Percentiles rank a stretch among this genome's conserved stretches.
Evolutionary conservation across 495 filamentous ascomycete species (phyloP).

Genomic region (Astrothelium macrocarpum): DNA sequence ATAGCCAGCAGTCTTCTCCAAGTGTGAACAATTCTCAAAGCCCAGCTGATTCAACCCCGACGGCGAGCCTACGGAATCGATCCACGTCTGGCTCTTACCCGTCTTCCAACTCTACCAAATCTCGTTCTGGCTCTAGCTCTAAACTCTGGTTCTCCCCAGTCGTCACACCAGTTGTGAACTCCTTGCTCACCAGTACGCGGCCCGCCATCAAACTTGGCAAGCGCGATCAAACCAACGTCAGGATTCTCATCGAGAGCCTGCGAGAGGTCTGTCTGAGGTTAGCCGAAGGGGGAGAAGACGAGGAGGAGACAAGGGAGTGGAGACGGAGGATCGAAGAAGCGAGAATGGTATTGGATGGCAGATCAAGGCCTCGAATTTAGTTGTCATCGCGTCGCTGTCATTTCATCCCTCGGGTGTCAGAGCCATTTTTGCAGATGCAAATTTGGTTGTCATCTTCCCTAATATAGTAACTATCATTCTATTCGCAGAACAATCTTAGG

Average conservation of each 20-base stretch:
- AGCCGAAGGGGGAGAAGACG: conserved; percentile 49
- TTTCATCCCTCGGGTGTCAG: background rate
- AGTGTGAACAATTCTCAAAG: background rate
- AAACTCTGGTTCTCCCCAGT: background rate
- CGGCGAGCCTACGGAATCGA: background rate
- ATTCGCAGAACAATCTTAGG: background rate
- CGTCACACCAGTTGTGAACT: background rate
- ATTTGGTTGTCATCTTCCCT: background rate
- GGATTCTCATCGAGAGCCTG: conserved; percentile 55
- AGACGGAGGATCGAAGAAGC: conserved; percentile 65
- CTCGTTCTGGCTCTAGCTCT: background rate
- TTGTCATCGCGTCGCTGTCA: background rate
- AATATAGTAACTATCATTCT: background rate
- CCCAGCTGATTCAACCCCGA: background rate
- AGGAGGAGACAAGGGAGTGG: conserved; percentile 52
- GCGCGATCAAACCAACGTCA: background rate
- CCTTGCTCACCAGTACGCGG: conserved; percentile 3
- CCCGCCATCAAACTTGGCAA: conserved; percentile 1
- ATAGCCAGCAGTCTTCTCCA: background rate
- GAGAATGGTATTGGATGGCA: conserved; percentile 57
- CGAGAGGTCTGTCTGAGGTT: conserved; percentile 59
- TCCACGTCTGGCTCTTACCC: background rate
- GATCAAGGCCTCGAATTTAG: background rate
- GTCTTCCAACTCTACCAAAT: background rate
- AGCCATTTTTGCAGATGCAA: background rate